These are phyloP conservation scores for Epichloe elymi DNA, from an alignment of 2,329 filamentous ascomycete species.

Conservation along the genomic window DNA sequence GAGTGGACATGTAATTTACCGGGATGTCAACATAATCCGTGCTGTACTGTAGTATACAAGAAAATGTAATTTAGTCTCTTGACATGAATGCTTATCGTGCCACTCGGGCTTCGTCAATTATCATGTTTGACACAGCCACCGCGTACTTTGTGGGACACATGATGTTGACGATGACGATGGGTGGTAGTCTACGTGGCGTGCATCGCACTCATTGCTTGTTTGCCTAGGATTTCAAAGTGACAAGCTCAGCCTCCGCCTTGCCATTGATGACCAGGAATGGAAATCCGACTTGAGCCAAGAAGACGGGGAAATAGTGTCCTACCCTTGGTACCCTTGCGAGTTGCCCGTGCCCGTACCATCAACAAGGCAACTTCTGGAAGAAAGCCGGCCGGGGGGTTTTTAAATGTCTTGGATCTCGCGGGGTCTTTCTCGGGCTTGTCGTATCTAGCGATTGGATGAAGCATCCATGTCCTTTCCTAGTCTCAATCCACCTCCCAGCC, in stretches of 20 bases:
- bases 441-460: background rate
- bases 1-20: conserved; percentile 4
- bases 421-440: background rate
- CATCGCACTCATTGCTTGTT: too few relatives aligned
- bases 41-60: conserved; percentile 4
- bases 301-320: too few relatives aligned
- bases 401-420: background rate
- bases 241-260: too few relatives aligned
- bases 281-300: too few relatives aligned
- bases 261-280: too few relatives aligned
- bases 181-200: too few relatives aligned
- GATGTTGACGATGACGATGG: too few relatives aligned
- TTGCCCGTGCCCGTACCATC: background rate
- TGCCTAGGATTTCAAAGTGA: too few relatives aligned
- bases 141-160: too few relatives aligned
- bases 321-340: background rate
- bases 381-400: background rate
- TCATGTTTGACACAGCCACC: background rate
- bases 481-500: too few relatives aligned
- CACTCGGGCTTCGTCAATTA: background rate
- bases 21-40: conserved; percentile 1
- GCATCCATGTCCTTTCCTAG: background rate
- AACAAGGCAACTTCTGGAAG: background rate
- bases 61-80: conserved; percentile 3
- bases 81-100: background rate